Conservation (phyloP, 1,139 yeast species). For the Candida glucosophila region DNA sequence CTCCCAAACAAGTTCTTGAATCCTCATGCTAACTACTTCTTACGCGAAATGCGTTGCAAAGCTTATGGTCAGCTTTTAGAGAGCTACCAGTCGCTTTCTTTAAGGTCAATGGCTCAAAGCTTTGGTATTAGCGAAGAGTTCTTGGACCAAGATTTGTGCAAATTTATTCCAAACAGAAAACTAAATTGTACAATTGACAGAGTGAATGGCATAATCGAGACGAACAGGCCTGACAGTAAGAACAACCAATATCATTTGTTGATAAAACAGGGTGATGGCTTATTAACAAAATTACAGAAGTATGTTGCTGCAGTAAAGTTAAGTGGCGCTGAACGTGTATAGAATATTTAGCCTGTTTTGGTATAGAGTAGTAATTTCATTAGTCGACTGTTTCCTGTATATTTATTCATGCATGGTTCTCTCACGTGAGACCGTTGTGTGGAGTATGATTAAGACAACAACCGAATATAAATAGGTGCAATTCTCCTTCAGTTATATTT, state of each 20-base stretch:
- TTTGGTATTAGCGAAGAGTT: constrained; percentile 85
- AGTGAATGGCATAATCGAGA: constrained; percentile 91
- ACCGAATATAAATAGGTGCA: too few species aligned
- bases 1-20: constrained; percentile 67
- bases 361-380: too few species aligned
- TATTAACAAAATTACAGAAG: constrained; percentile 90
- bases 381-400: too few species aligned
- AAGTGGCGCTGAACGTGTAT: constrained; percentile 80
- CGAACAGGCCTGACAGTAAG: constrained; percentile 93
- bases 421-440: too few species aligned
- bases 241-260: constrained; percentile 86
- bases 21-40: constrained; percentile 73
- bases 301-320: constrained; percentile 96
- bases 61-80: constrained; percentile 93
- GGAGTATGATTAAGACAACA: too few species aligned
- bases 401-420: too few species aligned
- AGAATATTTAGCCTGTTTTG: too few species aligned
- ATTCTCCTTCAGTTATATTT: too few species aligned
- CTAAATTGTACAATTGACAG: constrained; percentile 93
- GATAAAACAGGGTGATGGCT: constrained; percentile 86
- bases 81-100: constrained; percentile 82
- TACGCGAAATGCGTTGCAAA: constrained; percentile 90
- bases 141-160: constrained; percentile 73
- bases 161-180: constrained; percentile 87
- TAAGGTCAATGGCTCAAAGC: constrained; percentile 88